Conservation (phyloP, 1,284 basidiomycete genomes). For the Rhodotorula sp. region DNA sequence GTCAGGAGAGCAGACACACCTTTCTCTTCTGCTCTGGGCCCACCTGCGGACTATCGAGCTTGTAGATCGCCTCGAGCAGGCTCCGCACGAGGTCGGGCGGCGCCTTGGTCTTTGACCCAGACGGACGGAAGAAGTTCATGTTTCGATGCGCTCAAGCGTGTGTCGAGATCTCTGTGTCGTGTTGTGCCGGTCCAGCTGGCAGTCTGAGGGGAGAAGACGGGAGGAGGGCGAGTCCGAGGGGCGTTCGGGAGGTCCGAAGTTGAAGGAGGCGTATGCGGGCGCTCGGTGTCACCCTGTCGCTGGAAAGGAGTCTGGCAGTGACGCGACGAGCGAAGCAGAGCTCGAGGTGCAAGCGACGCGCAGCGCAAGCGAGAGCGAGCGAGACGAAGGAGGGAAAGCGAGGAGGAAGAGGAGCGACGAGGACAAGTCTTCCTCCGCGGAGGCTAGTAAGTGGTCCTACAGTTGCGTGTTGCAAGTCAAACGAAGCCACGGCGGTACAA, state of each 20-base stretch:
- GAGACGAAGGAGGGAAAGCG: neutral
- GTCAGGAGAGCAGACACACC: slow-evolving; percentile 52
- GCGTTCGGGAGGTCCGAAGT: no score
- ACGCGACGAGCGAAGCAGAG: neutral
- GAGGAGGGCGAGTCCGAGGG: neutral
- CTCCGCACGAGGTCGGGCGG: slow-evolving; percentile 79
- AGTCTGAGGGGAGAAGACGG: neutral
- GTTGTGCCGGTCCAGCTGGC: neutral
- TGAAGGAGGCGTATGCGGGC: no score
- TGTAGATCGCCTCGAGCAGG: slow-evolving; percentile 72
- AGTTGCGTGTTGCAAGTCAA: no score
- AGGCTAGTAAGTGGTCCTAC: neutral
- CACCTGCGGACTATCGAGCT: slow-evolving; percentile 68
- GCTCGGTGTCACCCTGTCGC: no score
- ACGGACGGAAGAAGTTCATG: slow-evolving; percentile 88
- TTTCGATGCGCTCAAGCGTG: neutral
- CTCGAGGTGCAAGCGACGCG: neutral
- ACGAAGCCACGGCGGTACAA: no score
- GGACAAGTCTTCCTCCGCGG: neutral
- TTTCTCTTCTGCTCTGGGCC: slow-evolving; percentile 73
- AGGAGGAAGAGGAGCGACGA: neutral
- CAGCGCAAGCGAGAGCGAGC: neutral
- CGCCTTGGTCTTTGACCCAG: slow-evolving; percentile 62
- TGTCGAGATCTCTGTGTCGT: neutral
- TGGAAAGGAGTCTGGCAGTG: no score